phyloP scores from a whole-genome alignment of 371 early-diverging fungal genomes.

The Mortierella sp. region DNA sequence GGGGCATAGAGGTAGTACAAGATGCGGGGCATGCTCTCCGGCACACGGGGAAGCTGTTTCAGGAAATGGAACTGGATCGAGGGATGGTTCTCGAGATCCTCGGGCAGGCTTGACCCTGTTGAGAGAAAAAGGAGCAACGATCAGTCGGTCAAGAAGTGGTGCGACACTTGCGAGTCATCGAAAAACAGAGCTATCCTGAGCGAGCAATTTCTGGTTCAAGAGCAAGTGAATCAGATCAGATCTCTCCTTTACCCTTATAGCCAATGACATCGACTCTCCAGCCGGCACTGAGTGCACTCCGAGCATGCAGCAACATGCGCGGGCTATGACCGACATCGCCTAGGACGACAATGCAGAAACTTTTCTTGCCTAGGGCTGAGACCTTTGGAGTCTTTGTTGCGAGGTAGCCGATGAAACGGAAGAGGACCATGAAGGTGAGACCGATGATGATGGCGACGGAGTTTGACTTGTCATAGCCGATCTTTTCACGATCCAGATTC shows the following conservation, averaged over 20 bases:
- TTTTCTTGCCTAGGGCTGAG: slow-evolving; percentile 21
- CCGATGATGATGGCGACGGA: slow-evolving; percentile 50
- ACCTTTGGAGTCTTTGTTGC: slow-evolving; percentile 30
- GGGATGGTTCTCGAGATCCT: slow-evolving; percentile 43
- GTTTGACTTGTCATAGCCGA: slow-evolving; percentile 43
- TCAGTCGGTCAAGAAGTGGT: no score
- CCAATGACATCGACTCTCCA: slow-evolving; percentile 87
- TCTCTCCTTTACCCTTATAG: slow-evolving; percentile 71
- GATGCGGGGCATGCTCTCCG: slow-evolving; percentile 64
- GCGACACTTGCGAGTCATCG: no score
- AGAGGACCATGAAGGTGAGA: slow-evolving; percentile 53
- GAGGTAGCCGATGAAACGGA: slow-evolving; percentile 46
- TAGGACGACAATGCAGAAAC: slow-evolving; percentile 76
- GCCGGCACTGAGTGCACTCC: slow-evolving; percentile 74
- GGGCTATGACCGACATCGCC: slow-evolving; percentile 96
- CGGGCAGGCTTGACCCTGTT: slow-evolving; percentile 49
- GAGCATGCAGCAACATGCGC: slow-evolving; percentile 95
- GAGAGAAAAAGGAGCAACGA: background rate
- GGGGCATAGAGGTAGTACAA: slow-evolving; percentile 72
- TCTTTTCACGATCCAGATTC: slow-evolving; percentile 34
- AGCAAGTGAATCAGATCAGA: no score
- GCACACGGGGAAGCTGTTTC: slow-evolving; percentile 56
- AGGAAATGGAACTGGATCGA: slow-evolving; percentile 47
- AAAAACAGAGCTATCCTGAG: no score
- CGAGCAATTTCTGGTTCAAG: no score